A percentile compares a stretch with the other conserved stretches of the same genome.
phyloP scores from a whole-genome alignment of 345 rosid species.

The Microcos paniculata region DNA sequence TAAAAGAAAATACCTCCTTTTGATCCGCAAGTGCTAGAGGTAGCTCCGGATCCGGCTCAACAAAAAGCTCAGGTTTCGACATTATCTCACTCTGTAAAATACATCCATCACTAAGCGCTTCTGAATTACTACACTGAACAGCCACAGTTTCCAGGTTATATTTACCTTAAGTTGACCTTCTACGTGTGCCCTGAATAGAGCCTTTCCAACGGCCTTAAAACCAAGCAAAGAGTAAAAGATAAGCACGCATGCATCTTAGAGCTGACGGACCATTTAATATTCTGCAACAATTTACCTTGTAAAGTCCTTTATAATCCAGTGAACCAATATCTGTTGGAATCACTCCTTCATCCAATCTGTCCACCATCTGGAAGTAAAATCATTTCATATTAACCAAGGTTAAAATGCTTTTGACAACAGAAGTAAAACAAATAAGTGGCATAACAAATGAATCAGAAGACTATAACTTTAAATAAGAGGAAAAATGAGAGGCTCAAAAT shows the following conservation, averaged over 20 bases:
- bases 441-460: not conserved
- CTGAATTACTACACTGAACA: not conserved
- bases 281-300: slow-evolving; percentile 56
- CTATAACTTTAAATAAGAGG: not conserved
- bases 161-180: slow-evolving; percentile 96
- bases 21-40: slow-evolving; percentile 94
- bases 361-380: slow-evolving; percentile 73
- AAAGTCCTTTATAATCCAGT: slow-evolving; percentile 81
- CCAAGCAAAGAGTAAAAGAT: slow-evolving; percentile 18
- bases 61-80: slow-evolving; percentile 94
- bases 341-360: slow-evolving; percentile 84
- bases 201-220: slow-evolving; percentile 91
- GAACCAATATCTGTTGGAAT: slow-evolving; percentile 71
- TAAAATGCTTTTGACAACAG: not conserved
- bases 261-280: slow-evolving; percentile 10
- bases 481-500: not conserved
- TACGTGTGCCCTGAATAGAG: slow-evolving; percentile 93
- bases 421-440: not conserved
- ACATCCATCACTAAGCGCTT: slow-evolving; percentile 12
- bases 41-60: slow-evolving; percentile 92
- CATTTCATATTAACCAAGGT: slow-evolving; percentile 10
- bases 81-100: slow-evolving; percentile 81
- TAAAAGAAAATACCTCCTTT: slow-evolving; percentile 69
- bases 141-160: not conserved
- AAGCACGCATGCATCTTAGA: slow-evolving; percentile 11